phyloP scores from a whole-genome alignment of 257 asterid species.

The Solanum pinnatisectum region DNA sequence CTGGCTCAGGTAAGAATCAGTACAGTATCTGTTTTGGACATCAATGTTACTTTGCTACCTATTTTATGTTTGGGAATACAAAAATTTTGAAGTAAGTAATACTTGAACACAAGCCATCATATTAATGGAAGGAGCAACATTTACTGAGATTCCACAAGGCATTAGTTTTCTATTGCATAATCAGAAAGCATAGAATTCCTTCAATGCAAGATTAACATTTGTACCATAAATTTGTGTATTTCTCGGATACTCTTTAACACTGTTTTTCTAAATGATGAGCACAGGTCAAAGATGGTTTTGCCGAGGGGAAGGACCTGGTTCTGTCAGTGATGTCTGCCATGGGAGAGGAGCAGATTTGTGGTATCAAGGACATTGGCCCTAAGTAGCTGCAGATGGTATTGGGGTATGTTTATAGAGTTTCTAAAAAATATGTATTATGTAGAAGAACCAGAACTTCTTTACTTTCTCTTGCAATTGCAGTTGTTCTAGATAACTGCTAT shows the following conservation, averaged over 20 bases:
- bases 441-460: not conserved
- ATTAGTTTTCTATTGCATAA: not conserved
- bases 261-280: not conserved
- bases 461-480: not conserved
- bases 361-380: slow-evolving; percentile 25
- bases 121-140: not conserved
- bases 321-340: slow-evolving; percentile 23
- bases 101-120: not conserved
- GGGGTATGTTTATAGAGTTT: not conserved
- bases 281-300: slow-evolving; percentile 16
- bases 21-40: not conserved
- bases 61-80: not conserved
- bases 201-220: not conserved
- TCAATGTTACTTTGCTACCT: not conserved
- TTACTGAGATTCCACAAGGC: not conserved
- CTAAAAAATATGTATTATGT: not conserved
- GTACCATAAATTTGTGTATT: not conserved
- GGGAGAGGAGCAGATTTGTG: slow-evolving; percentile 34
- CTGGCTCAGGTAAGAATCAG: slow-evolving; percentile 17
- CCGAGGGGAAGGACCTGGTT: slow-evolving; percentile 26
- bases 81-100: not conserved
- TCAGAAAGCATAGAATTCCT: not conserved
- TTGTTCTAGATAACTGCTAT: not conserved
- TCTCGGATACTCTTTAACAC: not conserved
- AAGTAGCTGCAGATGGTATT: slow-evolving; percentile 6